Percentiles rank a stretch among this genome's conserved stretches.
Conservation (phyloP, 2,329 filamentous ascomycete species). For the Simplicillium sp. region DNA sequence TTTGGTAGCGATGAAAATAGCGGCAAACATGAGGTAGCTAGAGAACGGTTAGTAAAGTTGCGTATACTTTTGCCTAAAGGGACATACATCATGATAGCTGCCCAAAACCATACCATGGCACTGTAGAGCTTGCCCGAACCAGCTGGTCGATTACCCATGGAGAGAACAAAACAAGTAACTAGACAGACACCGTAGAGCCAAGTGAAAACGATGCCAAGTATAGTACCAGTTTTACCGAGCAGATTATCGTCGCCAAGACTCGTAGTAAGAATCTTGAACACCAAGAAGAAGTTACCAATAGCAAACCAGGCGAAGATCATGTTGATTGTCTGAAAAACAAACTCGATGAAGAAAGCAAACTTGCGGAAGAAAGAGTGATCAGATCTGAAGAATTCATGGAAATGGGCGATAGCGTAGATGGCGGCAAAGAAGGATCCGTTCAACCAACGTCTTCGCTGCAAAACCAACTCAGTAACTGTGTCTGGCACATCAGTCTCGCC, state of each 20-base stretch:
- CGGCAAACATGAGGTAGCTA: constrained; percentile 87
- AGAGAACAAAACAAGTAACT: constrained; percentile 89
- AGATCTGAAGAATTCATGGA: constrained; percentile 91
- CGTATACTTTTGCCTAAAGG: not conserved
- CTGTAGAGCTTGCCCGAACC: constrained; percentile 92
- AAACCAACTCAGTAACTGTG: constrained; percentile 85
- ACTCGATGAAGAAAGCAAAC: constrained; percentile 83
- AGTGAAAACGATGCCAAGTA: constrained; percentile 84
- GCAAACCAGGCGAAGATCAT: constrained; percentile 99
- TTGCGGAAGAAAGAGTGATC: constrained; percentile 84
- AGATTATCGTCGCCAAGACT: constrained; percentile 64
- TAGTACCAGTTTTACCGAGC: constrained; percentile 65
- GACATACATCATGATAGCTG: constrained; percentile 78
- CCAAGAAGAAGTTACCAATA: constrained; percentile 97
- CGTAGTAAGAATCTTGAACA: constrained; percentile 91
- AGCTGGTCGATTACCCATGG: constrained; percentile 88
- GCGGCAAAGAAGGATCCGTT: constrained; percentile 98
- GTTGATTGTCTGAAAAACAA: constrained; percentile 86
- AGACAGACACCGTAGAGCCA: constrained; percentile 91
- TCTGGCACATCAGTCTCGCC: constrained; percentile 97
- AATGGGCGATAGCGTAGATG: constrained; percentile 89
- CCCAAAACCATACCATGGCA: constrained; percentile 99
- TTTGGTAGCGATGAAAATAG: constrained; percentile 84
- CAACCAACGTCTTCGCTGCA: constrained; percentile 92
- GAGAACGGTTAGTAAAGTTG: constrained; percentile 11